Conservation (phyloP, 805 yeast species). For the Cyberlindnera euphorbiae region DNA sequence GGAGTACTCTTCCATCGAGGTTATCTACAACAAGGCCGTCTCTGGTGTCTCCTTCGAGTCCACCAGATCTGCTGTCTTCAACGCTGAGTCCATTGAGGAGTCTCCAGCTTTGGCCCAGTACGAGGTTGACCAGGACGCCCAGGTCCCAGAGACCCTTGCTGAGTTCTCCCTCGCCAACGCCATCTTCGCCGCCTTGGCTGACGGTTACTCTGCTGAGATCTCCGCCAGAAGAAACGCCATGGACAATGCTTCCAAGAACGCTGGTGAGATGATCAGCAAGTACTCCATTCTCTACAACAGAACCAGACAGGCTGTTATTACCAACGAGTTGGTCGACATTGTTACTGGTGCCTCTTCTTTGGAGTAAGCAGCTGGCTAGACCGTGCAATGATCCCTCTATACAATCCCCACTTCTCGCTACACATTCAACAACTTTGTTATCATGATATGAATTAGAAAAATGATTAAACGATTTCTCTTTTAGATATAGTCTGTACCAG, state of each 20-base stretch:
- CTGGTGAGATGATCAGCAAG: constrained; percentile 96
- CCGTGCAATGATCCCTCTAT: constrained; percentile 4
- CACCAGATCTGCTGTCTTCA: constrained; percentile 57
- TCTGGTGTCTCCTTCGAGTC: constrained; percentile 92
- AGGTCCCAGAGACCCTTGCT: constrained; percentile 65
- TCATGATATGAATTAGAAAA: constrained; percentile 11
- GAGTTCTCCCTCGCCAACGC: constrained; percentile 90
- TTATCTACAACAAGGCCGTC: constrained; percentile 83
- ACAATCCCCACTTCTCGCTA: neutral
- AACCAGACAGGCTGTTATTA: constrained; percentile 98
- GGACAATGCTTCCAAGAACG: constrained; percentile 99
- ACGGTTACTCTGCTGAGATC: constrained; percentile 97
- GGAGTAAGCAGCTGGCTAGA: constrained; percentile 48
- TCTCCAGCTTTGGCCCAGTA: constrained; percentile 84
- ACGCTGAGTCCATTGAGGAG: constrained; percentile 65
- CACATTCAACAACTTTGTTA: neutral
- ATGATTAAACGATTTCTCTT: constrained; percentile 3
- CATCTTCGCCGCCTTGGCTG: constrained; percentile 87
- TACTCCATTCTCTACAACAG: constrained; percentile 98
- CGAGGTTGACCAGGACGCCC: constrained; percentile 68
- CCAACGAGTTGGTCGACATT: constrained; percentile 98
- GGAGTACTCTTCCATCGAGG: constrained; percentile 68
- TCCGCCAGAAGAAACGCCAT: constrained; percentile 99
- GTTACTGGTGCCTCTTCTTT: constrained; percentile 99
- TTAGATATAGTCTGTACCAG: constrained; percentile 1